Evolutionary conservation across 495 filamentous ascomycete species (phyloP).

Genomic region (Penicillium antarcticum): DNA sequence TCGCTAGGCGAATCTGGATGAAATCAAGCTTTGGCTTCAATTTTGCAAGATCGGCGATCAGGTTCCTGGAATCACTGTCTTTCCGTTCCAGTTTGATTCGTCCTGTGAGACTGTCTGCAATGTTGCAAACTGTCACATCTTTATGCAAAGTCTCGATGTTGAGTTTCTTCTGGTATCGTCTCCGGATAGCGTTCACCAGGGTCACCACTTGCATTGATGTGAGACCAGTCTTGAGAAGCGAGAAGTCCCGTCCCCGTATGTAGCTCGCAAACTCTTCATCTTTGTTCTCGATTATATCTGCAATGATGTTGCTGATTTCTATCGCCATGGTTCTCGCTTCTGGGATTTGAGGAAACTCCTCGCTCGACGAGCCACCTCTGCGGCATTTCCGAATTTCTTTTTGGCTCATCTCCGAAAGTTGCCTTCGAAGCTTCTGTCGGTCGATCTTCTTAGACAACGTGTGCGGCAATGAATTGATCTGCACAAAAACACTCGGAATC

Average conservation of each 20-base stretch:
- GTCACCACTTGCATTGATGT: not conserved
- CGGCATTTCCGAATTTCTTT: not conserved
- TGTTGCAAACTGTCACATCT: too few relatives aligned
- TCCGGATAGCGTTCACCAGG: not conserved
- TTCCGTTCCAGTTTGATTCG: not conserved
- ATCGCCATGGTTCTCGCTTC: not conserved
- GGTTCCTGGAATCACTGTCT: not conserved
- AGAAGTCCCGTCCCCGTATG: not conserved
- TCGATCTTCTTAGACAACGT: not conserved
- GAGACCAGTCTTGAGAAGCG: not conserved
- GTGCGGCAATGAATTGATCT: not conserved
- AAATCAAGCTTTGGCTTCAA: not conserved
- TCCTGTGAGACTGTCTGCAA: not conserved
- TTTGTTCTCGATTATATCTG: not conserved
- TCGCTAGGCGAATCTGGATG: not conserved
- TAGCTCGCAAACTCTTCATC: not conserved
- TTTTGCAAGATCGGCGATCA: not conserved
- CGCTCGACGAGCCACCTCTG: not conserved
- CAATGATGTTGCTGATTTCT: not conserved
- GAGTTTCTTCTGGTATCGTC: not conserved
- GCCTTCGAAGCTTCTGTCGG: not conserved
- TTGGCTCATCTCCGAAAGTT: not conserved
- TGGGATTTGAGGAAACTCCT: not conserved
- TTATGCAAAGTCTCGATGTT: not conserved
- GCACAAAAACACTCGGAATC: not conserved